These are phyloP conservation scores for Fraxinus excelsior DNA, from an alignment of 257 asterid genomes.

Conservation along the genomic window DNA sequence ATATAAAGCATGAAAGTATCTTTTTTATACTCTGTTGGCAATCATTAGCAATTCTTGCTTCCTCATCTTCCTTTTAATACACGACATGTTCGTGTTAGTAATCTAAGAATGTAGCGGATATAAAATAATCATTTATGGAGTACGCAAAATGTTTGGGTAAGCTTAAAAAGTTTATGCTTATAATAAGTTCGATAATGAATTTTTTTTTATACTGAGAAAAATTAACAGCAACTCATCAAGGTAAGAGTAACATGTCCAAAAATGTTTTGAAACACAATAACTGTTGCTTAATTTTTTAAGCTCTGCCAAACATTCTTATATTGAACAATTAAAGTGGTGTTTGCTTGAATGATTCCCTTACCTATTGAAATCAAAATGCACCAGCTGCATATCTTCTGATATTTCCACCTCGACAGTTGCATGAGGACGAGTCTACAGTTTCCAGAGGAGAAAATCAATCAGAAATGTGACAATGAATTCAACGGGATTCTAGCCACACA, in stretches of 20 bases:
- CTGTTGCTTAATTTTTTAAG: not conserved
- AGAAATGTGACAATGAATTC: slow-evolving; percentile 19
- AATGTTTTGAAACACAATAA: too few relatives aligned
- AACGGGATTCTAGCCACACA: not conserved
- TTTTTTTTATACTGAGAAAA: too few relatives aligned
- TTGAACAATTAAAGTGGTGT: not conserved
- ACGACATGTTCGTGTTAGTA: slow-evolving; percentile 4
- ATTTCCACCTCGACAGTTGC: slow-evolving; percentile 99
- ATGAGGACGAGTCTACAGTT: slow-evolving; percentile 92
- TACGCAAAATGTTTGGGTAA: not conserved
- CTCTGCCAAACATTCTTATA: not conserved
- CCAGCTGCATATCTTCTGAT: slow-evolving; percentile 99
- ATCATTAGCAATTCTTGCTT: not conserved
- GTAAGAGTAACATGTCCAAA: too few relatives aligned
- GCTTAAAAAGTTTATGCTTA: not conserved
- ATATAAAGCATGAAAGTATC: not conserved
- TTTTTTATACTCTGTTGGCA: not conserved
- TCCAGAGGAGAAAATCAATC: slow-evolving; percentile 10
- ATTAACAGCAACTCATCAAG: too few relatives aligned
- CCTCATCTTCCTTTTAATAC: not conserved
- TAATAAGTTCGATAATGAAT: not conserved
- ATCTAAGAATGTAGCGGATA: not conserved
- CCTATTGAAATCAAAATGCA: slow-evolving; percentile 99
- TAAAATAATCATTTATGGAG: not conserved
- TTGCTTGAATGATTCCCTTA: slow-evolving; percentile 25